Conservation (phyloP, 1,284 basidiomycete species). For the Fomes fomentarius region DNA sequence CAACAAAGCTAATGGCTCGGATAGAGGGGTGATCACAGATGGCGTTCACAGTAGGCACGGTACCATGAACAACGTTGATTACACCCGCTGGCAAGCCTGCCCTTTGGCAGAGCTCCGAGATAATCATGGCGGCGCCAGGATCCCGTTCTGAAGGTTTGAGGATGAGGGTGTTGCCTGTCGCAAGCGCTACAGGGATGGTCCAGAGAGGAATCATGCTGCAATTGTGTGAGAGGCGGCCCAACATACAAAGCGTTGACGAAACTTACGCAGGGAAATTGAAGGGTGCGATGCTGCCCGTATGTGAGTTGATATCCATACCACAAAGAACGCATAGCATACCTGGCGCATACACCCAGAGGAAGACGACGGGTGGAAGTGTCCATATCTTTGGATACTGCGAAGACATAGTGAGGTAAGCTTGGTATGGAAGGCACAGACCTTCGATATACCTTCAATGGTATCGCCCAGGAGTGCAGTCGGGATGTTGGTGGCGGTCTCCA, state of each 20-base stretch:
- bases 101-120: conserved; percentile 89
- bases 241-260: not conserved
- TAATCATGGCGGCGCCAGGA: conserved; percentile 96
- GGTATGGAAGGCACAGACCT: not conserved
- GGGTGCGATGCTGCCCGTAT: conserved; percentile 72
- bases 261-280: conserved; percentile 92
- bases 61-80: conserved; percentile 89
- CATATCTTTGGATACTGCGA: conserved; percentile 94
- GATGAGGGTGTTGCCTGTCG: conserved; percentile 94
- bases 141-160: conserved; percentile 97
- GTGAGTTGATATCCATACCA: no score
- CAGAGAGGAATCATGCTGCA: conserved; percentile 94
- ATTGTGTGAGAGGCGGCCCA: not conserved
- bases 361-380: conserved; percentile 87
- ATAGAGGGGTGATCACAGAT: conserved; percentile 93
- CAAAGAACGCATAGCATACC: conserved; percentile 40
- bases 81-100: conserved; percentile 85
- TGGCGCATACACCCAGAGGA: conserved; percentile 81
- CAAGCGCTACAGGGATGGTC: conserved; percentile 88
- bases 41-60: conserved; percentile 87
- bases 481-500: conserved; percentile 86
- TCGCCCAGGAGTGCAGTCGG: conserved; percentile 88
- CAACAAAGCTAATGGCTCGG: conserved; percentile 98
- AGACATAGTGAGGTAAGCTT: not conserved
- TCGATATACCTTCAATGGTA: conserved; percentile 79